Conservation (phyloP, 192 early-diverging fungal genomes). For the Coemansia furcata region DNA sequence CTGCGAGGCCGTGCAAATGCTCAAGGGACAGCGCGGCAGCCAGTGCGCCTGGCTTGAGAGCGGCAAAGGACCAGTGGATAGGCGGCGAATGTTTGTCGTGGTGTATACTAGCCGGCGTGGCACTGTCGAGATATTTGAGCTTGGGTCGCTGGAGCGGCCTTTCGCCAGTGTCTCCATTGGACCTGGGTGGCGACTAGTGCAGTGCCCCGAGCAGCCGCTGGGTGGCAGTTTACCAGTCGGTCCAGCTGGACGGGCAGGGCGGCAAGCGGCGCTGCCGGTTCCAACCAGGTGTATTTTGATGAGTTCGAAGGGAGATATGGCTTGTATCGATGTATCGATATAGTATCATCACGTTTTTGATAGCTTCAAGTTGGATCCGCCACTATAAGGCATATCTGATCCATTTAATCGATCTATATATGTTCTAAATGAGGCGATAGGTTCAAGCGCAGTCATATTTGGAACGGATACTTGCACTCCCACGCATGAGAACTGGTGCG, state of each 20-base stretch:
- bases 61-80: neutral
- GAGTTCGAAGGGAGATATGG: conserved; percentile 18
- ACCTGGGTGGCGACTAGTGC: conserved; percentile 31
- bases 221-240: conserved; percentile 43
- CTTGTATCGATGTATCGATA: conserved; percentile 1
- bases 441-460: neutral
- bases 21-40: conserved; percentile 46
- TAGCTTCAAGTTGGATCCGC: neutral
- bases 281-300: conserved; percentile 34
- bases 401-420: neutral
- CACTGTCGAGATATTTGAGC: conserved; percentile 30
- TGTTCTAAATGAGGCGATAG: neutral
- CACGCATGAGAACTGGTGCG: too few species aligned
- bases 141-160: conserved; percentile 20
- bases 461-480: neutral
- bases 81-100: conserved; percentile 25
- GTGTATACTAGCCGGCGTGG: conserved; percentile 33
- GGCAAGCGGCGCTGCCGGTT: conserved; percentile 11
- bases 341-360: neutral
- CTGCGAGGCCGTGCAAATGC: conserved; percentile 43
- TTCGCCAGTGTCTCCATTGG: conserved; percentile 33
- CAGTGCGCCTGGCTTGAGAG: conserved; percentile 49
- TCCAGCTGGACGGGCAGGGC: conserved; percentile 11
- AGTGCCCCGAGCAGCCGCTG: conserved; percentile 46
- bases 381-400: neutral